Base-by-base conservation (phyloP, 1,139 yeast genomes). In the Pichia norvegensis region DNA sequence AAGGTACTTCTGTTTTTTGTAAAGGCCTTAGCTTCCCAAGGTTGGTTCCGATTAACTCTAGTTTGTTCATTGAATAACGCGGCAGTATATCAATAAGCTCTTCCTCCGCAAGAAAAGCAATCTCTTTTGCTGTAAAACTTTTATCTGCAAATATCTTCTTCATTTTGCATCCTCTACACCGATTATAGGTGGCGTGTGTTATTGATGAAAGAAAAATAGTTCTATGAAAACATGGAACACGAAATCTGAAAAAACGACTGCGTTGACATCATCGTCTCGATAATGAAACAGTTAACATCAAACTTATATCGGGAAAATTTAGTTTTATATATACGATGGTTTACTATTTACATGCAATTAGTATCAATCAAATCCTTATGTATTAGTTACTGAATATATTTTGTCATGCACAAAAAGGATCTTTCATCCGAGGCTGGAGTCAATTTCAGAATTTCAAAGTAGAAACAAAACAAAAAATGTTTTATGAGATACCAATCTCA, bases 101-200 rank as follows among this genome's bases (percentile, higher is more conserved):
- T 63, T 84, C 86, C 61, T 92, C 97, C 1, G 95, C 95, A 33
- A 87, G 67, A 59, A 85, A 92, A 55, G 79, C 84, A 39, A 90
- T 72, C 62, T 92, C 97, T 11, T 81, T 71, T 0, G 96, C 92
- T 36, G 81, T 68, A 46, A 88, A 76, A 21, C 82, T 78, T 47
- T 70, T 67, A 10, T 66, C 61, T 6, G 94, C 90, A 31, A 85
- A 69, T 5, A 13, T 88, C 76, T 17, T 20, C 36, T 38, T 45
- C 46, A 44, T 44, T 11, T 31, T 31, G 20, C 19, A 31, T 16
- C 35, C 13, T 31, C 9, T 16, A 27, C 11, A 27, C n/a, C 3
- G 14, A 27, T 27, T 8, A 16, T 31, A 16, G 35, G 35, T 16
- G 9, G 35, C 16, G n/a, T 31, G 35, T 31, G 35, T n/a, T 13